These are phyloP conservation scores for Cladosporium sp. DNA, from an alignment of 2,329 filamentous ascomycete genomes.

Conservation along the genomic window DNA sequence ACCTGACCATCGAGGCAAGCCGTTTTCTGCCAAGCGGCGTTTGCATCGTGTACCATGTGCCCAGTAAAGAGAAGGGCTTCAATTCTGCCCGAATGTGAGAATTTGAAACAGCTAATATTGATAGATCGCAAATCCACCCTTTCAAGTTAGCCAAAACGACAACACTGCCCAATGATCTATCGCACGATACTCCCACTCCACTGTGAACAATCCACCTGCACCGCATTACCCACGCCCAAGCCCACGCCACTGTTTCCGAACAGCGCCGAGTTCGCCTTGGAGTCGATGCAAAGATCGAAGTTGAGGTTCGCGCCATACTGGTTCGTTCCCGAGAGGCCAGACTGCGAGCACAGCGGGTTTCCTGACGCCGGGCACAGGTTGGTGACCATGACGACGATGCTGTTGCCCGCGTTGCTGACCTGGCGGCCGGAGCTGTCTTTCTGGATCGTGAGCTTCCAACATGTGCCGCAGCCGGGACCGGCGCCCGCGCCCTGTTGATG, in stretches of 20 bases:
- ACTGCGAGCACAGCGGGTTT: slow-evolving; percentile 44
- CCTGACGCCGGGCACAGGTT: slow-evolving; percentile 44
- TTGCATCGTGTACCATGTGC: not conserved
- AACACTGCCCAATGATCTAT: not conserved
- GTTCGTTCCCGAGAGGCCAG: slow-evolving; percentile 37
- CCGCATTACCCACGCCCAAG: slow-evolving; percentile 38
- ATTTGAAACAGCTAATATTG: not conserved
- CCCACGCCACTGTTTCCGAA: slow-evolving; percentile 39
- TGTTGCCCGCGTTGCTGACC: slow-evolving; percentile 37
- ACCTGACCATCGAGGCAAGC: not conserved
- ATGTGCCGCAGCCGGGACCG: slow-evolving; percentile 45
- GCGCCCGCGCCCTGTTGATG: slow-evolving; percentile 36
- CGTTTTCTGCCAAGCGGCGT: not conserved
- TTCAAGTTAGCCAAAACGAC: not conserved
- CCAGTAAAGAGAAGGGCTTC: not conserved
- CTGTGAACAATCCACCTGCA: slow-evolving; percentile 33
- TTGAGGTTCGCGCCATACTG: slow-evolving; percentile 45
- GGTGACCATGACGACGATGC: slow-evolving; percentile 44
- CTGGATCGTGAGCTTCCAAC: slow-evolving; percentile 42
- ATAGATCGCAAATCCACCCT: not conserved
- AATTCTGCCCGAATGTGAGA: not conserved
- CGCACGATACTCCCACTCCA: slow-evolving; percentile 28
- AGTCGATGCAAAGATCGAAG: slow-evolving; percentile 46
- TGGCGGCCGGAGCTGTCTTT: slow-evolving; percentile 38
- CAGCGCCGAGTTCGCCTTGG: slow-evolving; percentile 41